phyloP scores from a whole-genome alignment of 371 early-diverging fungal species.

The Entomophthora muscae region DNA sequence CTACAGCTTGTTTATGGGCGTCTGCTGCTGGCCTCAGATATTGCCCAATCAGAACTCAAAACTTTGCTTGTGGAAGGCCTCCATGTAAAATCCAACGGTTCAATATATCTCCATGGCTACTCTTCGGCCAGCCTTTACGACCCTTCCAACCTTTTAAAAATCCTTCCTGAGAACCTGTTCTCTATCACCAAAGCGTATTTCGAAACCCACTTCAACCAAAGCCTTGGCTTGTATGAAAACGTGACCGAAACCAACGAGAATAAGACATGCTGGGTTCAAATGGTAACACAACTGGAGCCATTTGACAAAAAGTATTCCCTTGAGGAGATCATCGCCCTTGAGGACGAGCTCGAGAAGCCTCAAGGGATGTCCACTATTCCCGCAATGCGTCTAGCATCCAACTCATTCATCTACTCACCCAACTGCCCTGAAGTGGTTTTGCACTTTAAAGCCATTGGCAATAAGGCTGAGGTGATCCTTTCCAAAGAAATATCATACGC shows the following conservation, averaged over 20 bases:
- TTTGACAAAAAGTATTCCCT: background rate
- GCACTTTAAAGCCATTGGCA: background rate
- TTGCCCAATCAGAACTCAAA: background rate
- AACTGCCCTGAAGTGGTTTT: constrained; percentile 4
- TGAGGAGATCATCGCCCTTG: background rate
- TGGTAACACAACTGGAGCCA: constrained; percentile 1
- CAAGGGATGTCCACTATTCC: constrained; percentile 4
- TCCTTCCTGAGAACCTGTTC: constrained; percentile 3
- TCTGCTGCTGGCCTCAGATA: background rate
- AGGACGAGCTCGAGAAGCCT: background rate
- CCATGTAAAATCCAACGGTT: background rate
- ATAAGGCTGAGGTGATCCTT: background rate
- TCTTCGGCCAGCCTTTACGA: background rate
- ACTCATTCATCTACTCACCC: constrained; percentile 1
- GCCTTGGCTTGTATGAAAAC: background rate
- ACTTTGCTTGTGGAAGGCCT: constrained; percentile 7
- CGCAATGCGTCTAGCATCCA: background rate
- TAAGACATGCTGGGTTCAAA: background rate
- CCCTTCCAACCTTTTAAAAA: background rate
- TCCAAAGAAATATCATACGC: background rate
- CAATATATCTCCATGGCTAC: constrained; percentile 7
- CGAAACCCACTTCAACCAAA: background rate
- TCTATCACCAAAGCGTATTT: background rate
- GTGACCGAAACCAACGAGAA: background rate
- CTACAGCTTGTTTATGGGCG: constrained; percentile 1